Evolutionary conservation across 2,329 filamentous ascomycete genomes (phyloP), one percentile per base, ranked within the genome.

Genomic region (Phaeophleospora eucalypticola): DNA sequence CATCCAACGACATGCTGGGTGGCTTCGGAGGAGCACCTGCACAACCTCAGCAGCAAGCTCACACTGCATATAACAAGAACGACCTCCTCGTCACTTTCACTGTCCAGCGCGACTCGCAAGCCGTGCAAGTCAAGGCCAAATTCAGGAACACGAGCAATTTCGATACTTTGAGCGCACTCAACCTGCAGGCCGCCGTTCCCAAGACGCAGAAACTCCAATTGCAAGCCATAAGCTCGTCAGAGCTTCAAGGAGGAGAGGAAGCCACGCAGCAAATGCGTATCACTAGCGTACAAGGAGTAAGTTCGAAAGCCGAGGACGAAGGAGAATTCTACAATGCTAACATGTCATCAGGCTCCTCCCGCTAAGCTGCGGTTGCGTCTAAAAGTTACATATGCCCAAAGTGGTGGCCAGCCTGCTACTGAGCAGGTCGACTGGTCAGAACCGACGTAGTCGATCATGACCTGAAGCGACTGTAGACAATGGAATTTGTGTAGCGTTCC

Each of bases 341-440:
- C 38, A 17, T 19, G 8, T 43, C 6, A 4, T 17, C 61, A 96
- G 93, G 78, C 86, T 56, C 79, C 84, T 47, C 79, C 81, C 46
- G 65, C 79, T 29, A 80, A 77, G 62, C 70, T 98, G 54, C 82
- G 91, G 53, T 74, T 98, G 59, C 83, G 93, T 63, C 74, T 98
- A 62, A 89, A 89, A 70, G 81, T 98, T 62, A 83, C 81, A 47
- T 97, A 89, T 66, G 74, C 80, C 27, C 86, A 86, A 67, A 81
- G 85, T 47, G 79, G 80, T 48, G 80, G 76, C 18, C 82, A 82
- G 43, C 79, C 84, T 52, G 77, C 94, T 15, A 85, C 86, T 65
- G 93, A 98, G 63, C 90, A 97, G 71, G 89, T 97, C 48, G 94
- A 96, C 72, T 98, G 93, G 93, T 84, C 87, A 21, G 93, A 98